These are phyloP conservation scores for Xerocomus alliaceus DNA, from an alignment of 1,284 basidiomycete genomes.

Conservation along the genomic window DNA sequence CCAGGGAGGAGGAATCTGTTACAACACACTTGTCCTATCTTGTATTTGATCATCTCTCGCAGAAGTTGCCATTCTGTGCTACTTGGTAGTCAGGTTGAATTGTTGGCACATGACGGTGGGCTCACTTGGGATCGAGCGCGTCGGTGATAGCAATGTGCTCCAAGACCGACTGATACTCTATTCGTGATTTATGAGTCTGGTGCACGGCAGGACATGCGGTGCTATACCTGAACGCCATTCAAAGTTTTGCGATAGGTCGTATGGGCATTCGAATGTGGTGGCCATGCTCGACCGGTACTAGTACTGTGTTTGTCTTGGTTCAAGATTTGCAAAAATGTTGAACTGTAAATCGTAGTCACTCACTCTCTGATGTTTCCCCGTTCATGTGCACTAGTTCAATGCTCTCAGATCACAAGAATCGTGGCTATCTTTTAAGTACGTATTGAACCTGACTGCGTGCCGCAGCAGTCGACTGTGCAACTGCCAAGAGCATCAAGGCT, in stretches of 20 bases:
- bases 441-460: background rate
- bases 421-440: background rate
- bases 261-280: slow-evolving; percentile 19
- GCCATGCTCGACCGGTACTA: slow-evolving; percentile 21
- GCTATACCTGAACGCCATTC: slow-evolving; percentile 56
- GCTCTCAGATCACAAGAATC: background rate
- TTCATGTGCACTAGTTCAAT: background rate
- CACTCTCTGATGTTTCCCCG: background rate
- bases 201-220: background rate
- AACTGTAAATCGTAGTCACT: no score
- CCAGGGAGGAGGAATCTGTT: slow-evolving; percentile 1
- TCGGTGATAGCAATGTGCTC: slow-evolving; percentile 75
- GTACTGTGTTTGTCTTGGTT: background rate
- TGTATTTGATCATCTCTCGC: slow-evolving; percentile 74
- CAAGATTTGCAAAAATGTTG: no score
- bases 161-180: slow-evolving; percentile 70
- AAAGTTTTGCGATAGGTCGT: slow-evolving; percentile 38
- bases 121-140: slow-evolving; percentile 66
- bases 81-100: slow-evolving; percentile 23
- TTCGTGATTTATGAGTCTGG: slow-evolving; percentile 15
- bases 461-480: no score
- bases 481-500: background rate
- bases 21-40: slow-evolving; percentile 62
- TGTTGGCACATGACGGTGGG: slow-evolving; percentile 1
- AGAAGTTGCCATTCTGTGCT: slow-evolving; percentile 80